A percentile compares a stretch with the other conserved stretches of the same genome.
Conservation (phyloP, 192 early-diverging fungal genomes). For the Tieghemiomyces parasiticus region DNA sequence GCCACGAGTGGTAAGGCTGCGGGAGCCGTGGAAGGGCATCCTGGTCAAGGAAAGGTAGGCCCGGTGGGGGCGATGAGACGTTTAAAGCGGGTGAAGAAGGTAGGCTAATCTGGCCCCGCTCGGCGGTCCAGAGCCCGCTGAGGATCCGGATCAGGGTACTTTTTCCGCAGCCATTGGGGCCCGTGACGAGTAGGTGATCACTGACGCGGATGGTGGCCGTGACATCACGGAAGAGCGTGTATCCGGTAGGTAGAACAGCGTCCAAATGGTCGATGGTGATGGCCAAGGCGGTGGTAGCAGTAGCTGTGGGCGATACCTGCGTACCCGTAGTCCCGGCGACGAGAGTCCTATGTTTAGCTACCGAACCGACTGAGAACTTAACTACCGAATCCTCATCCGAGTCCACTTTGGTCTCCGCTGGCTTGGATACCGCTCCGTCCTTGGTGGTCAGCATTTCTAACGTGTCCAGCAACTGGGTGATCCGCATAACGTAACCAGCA, state of each 20-base stretch:
- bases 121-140: conserved; percentile 55
- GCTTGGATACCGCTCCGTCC: not conserved
- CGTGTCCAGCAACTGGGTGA: conserved; percentile 64
- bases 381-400: conserved; percentile 9
- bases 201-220: conserved; percentile 30
- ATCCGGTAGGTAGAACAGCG: conserved; percentile 10
- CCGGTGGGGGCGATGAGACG: too few species aligned
- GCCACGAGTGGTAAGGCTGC: not conserved
- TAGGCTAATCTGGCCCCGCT: conserved; percentile 27
- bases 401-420: not conserved
- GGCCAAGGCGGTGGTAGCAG: not conserved
- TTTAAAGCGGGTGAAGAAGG: too few species aligned
- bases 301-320: not conserved
- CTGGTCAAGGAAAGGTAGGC: too few species aligned
- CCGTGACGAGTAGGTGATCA: conserved; percentile 47
- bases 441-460: conserved; percentile 18
- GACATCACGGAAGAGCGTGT: conserved; percentile 24
- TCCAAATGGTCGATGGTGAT: conserved; percentile 13
- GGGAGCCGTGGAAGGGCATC: conserved; percentile 14
- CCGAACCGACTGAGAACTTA: not conserved
- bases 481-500: conserved; percentile 69
- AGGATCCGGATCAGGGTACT: conserved; percentile 63
- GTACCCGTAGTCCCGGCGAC: not conserved
- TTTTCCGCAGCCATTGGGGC: conserved; percentile 76
- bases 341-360: not conserved